These are phyloP conservation scores for Apophysomyces trapeziformis DNA, from an alignment of 371 early-diverging fungal species.

Conservation along the genomic window DNA sequence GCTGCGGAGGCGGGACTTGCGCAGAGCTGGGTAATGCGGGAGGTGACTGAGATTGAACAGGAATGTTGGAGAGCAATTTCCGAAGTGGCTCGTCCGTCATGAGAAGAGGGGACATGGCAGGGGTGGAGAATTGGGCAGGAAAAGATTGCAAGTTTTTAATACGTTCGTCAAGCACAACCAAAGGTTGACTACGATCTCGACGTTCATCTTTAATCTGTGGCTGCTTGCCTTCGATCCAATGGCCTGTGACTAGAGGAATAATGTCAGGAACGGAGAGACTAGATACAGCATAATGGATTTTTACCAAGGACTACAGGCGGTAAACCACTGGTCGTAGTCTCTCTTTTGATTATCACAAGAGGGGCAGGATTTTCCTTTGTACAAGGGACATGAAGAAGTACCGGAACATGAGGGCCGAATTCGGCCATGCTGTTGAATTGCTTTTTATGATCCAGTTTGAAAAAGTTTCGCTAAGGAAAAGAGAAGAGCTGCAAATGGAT, in stretches of 20 bases:
- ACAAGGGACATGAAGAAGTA: conserved; percentile 42
- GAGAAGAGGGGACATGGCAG: conserved; percentile 24
- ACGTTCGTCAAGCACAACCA: conserved; percentile 31
- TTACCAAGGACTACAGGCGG: conserved; percentile 49
- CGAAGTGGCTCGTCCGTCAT: conserved; percentile 23
- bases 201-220: conserved; percentile 33
- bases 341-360: conserved; percentile 35
- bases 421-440: conserved; percentile 27
- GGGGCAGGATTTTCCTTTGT: conserved; percentile 37
- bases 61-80: conserved; percentile 16
- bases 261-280: background rate
- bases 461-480: background rate
- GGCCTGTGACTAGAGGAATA: conserved; percentile 22
- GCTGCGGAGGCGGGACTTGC: background rate
- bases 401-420: conserved; percentile 37
- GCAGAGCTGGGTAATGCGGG: conserved; percentile 5
- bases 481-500: background rate
- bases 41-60: conserved; percentile 16
- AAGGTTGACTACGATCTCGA: conserved; percentile 23
- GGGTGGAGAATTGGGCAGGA: conserved; percentile 19
- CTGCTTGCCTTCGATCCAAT: conserved; percentile 23
- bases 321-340: conserved; percentile 36
- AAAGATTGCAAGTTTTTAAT: conserved; percentile 2
- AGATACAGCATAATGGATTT: background rate
- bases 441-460: conserved; percentile 33